phyloP scores from a whole-genome alignment of 306 rosid genomes.

The apple (Malus domestica) region DNA sequence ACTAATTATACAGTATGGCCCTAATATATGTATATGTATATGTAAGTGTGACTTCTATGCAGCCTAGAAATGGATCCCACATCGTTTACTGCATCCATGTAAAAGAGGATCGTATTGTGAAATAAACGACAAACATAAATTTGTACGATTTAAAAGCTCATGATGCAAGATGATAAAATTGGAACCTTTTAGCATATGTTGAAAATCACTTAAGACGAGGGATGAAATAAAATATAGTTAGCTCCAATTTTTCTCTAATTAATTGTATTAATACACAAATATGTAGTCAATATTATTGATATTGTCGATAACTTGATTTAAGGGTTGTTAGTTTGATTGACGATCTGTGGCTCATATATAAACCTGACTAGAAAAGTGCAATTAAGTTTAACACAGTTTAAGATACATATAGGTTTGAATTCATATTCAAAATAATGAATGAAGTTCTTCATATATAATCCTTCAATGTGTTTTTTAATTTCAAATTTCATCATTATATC shows the following conservation, averaged over 20 bases:
- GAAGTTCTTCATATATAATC: neutral
- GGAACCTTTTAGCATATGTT: neutral
- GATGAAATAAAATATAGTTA: neutral
- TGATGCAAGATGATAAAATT: too few species aligned
- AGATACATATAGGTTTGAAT: neutral
- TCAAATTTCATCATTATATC: too few species aligned
- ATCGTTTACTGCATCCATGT: neutral
- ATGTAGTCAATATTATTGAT: neutral
- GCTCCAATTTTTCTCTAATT: neutral
- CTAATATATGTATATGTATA: too few species aligned
- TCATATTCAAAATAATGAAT: neutral
- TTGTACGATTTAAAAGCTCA: neutral
- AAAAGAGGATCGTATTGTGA: neutral
- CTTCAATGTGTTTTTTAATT: neutral
- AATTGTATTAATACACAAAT: neutral
- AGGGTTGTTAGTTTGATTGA: neutral
- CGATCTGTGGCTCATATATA: neutral
- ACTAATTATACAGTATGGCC: neutral
- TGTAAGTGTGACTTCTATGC: neutral
- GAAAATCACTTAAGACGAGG: neutral
- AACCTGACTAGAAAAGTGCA: neutral
- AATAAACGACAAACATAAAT: neutral
- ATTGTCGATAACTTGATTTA: neutral
- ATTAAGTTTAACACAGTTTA: neutral
- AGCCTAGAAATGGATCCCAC: neutral